Base-by-base conservation (phyloP, 2,329 filamentous ascomycete genomes). In the Calonectria leucothoes region DNA sequence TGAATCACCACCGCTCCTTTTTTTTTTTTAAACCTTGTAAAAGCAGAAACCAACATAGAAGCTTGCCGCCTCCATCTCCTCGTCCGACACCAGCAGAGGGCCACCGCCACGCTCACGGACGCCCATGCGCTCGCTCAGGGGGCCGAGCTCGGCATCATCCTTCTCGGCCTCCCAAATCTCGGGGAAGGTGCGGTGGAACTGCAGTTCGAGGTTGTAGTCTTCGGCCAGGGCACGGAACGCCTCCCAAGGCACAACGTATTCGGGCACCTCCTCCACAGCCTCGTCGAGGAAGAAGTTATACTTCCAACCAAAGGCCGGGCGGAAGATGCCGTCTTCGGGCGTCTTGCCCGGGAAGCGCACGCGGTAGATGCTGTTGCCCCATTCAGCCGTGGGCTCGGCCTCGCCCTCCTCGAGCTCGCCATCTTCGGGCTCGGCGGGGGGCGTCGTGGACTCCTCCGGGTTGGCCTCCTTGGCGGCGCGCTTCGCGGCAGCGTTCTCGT, bases 221-320 rank as follows among this genome's bases (percentile, higher is more conserved):
- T 98, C 96, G 23, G 97, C 97, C 80, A 98, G 88, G 31, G 95
- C 96, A 85, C 97, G 94, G 87, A 99, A 98, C 1, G 95, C 96
- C 83, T 98, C 96, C 96, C 97, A 99, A 0, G 97, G 97, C 1
- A 99, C 97, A 1, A 99, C 96, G 82, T 98, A 99, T 86, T 99
- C 97, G 3, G 97, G 96, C 10, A 98, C 95, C 82, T 96, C 94
- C 83, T 98, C 96, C 25, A 99, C 97, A 0, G 97, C 97, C 85
- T 99, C 97, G 80, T 97, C 93, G 70, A 99, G 92, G 84, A 95
- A 98, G 87, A 98, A 99, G 82, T 92, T 98, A 86, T 99, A 99
- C 84, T 97, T 98, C 96, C 97, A 98, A 64, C 96, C 97, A 82
- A 95, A 98, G 0, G 97, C 95, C 6, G 97, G 97, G 6, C 97